Percentiles rank a stretch among this genome's conserved stretches.
Evolutionary conservation across 129 eudicot genomes (phyloP).

Genomic region (Escallonia rubra): DNA sequence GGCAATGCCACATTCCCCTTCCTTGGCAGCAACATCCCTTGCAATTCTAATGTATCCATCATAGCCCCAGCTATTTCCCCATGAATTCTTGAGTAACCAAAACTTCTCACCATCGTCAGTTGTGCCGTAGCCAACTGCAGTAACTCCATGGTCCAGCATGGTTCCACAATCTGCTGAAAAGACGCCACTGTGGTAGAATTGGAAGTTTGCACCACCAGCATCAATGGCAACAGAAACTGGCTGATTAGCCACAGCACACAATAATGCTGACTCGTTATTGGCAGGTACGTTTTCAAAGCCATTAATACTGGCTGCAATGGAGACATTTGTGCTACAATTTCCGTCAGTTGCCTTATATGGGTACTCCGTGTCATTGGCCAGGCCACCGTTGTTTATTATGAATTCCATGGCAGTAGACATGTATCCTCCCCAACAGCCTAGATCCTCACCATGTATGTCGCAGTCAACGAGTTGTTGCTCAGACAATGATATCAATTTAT

Average conservation of each 20-base stretch:
- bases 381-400: constrained; percentile 61
- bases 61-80: too few species aligned
- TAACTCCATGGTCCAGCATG: constrained; percentile 13
- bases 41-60: too few species aligned
- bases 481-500: constrained; percentile 55
- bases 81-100: too few species aligned
- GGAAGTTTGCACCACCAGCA: constrained; percentile 60
- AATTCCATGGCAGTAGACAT: constrained; percentile 73
- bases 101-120: too few species aligned
- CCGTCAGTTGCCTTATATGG: constrained; percentile 59
- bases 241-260: constrained; percentile 81
- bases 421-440: constrained; percentile 80
- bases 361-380: constrained; percentile 56
- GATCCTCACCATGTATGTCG: constrained; percentile 32
- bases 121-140: constrained; percentile 26
- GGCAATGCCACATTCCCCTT: too few species aligned
- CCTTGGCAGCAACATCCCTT: too few species aligned
- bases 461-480: constrained; percentile 94
- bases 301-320: constrained; percentile 48
- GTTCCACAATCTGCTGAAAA: constrained; percentile 16
- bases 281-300: constrained; percentile 72
- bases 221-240: constrained; percentile 82
- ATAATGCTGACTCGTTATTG: constrained; percentile 61
- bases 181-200: too few species aligned
- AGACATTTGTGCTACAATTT: constrained; percentile 61